phyloP scores from a whole-genome alignment of 441 rosid species.

The Hura crepitans region DNA sequence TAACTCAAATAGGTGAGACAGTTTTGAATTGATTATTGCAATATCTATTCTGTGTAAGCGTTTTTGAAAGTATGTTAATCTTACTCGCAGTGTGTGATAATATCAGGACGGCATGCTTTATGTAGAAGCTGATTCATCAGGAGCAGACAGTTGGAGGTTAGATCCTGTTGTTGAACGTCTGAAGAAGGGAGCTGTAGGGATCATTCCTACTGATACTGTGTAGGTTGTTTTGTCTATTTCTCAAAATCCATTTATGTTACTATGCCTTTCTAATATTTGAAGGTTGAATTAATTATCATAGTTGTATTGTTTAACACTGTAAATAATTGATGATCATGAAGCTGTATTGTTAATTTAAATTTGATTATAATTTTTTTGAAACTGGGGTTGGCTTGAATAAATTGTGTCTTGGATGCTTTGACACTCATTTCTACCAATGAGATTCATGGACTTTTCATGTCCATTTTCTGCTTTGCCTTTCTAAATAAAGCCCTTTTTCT shows the following conservation, averaged over 20 bases:
- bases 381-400: neutral
- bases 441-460: neutral
- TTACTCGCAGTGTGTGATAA: neutral
- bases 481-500: neutral
- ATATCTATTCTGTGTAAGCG: neutral
- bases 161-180: constrained; percentile 60
- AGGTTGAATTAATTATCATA: neutral
- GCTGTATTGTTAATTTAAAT: neutral
- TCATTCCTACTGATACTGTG: constrained; percentile 90
- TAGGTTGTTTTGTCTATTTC: constrained; percentile 24
- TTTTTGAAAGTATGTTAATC: no score
- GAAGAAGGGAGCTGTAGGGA: constrained; percentile 88
- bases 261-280: neutral
- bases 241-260: neutral
- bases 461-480: neutral
- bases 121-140: constrained; percentile 65
- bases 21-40: neutral
- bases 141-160: constrained; percentile 71
- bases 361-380: neutral
- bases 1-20: no score
- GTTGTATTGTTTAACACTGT: neutral
- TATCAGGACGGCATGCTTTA: constrained; percentile 56
- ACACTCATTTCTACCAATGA: neutral
- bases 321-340: neutral
- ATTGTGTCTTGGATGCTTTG: neutral